phyloP scores from a whole-genome alignment of 2,329 filamentous ascomycete genomes.

The Coniosporium tulheliwenetii region DNA sequence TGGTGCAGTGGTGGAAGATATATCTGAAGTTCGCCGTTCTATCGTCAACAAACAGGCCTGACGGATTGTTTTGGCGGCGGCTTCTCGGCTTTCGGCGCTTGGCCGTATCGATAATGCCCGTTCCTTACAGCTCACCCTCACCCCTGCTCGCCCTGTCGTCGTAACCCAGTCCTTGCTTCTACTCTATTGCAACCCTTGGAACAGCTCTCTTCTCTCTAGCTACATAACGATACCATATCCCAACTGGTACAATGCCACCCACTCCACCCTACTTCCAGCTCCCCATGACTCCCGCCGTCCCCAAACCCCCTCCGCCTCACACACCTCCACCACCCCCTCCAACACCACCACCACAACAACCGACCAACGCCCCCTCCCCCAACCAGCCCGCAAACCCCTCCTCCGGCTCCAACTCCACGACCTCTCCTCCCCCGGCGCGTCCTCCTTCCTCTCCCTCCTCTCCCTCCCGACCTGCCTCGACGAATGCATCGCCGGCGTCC shows the following conservation, averaged over 20 bases:
- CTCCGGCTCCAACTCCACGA: conserved; percentile 33
- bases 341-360: not conserved
- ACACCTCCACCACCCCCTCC: not conserved
- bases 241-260: not conserved
- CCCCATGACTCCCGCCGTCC: conserved; percentile 14
- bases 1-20: not conserved
- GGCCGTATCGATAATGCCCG: too few relatives aligned
- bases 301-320: conserved; percentile 1
- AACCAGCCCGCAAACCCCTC: conserved; percentile 19
- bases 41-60: too few relatives aligned
- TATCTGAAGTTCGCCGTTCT: too few relatives aligned
- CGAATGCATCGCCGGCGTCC: conserved; percentile 49
- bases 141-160: too few relatives aligned
- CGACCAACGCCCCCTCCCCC: conserved; percentile 8
- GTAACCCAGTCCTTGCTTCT: too few relatives aligned
- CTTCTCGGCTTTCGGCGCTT: too few relatives aligned
- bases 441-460: conserved; percentile 51
- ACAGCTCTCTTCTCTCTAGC: too few relatives aligned
- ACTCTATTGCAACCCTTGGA: too few relatives aligned
- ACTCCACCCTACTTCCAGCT: conserved; percentile 19
- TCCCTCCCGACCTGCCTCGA: conserved; percentile 47
- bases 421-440: conserved; percentile 39
- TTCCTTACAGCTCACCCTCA: too few relatives aligned
- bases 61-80: too few relatives aligned
- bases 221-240: too few relatives aligned